A percentile compares a stretch with the other conserved stretches of the same genome.
phyloP scores from a whole-genome alignment of 192 early-diverging fungal genomes.

The Gaertneriomyces sp. region DNA sequence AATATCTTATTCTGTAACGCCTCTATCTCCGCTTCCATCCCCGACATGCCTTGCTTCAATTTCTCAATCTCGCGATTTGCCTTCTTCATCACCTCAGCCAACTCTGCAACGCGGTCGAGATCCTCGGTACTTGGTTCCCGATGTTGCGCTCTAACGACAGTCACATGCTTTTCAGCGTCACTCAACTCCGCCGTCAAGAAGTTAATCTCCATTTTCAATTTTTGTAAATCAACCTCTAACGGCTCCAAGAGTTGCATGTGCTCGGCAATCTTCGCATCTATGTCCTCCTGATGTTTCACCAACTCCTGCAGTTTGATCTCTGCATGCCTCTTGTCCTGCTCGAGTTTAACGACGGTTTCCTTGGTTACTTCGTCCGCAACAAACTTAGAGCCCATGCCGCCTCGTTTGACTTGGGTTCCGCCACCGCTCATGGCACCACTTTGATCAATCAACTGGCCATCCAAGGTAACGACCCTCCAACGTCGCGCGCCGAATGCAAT shows the following conservation, averaged over 20 bases:
- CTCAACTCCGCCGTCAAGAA: constrained; percentile 48
- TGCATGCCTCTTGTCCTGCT: constrained; percentile 30
- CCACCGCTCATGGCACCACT: constrained; percentile 94
- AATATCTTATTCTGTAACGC: constrained; percentile 85
- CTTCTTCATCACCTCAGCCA: constrained; percentile 19
- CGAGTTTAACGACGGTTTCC: constrained; percentile 47
- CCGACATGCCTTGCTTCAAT: constrained; percentile 47
- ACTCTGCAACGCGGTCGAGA: constrained; percentile 46
- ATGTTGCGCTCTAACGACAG: constrained; percentile 37
- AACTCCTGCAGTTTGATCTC: constrained; percentile 8
- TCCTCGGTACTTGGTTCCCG: constrained; percentile 53
- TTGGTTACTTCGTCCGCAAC: constrained; percentile 13
- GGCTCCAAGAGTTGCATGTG: constrained; percentile 19
- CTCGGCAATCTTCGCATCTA: constrained; percentile 19
- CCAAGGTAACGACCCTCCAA: constrained; percentile 91
- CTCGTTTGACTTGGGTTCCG: constrained; percentile 66
- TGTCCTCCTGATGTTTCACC: background rate
- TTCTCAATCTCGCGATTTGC: constrained; percentile 10
- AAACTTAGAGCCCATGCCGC: constrained; percentile 86
- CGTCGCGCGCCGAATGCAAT: constrained; percentile 75
- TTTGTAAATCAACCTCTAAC: constrained; percentile 3
- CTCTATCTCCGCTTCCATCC: constrained; percentile 76
- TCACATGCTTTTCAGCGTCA: constrained; percentile 66
- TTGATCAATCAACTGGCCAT: constrained; percentile 85
- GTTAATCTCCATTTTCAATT: constrained; percentile 26